Conservation (phyloP, 2,329 filamentous ascomycete species). For the Diaporthe longicolla region DNA sequence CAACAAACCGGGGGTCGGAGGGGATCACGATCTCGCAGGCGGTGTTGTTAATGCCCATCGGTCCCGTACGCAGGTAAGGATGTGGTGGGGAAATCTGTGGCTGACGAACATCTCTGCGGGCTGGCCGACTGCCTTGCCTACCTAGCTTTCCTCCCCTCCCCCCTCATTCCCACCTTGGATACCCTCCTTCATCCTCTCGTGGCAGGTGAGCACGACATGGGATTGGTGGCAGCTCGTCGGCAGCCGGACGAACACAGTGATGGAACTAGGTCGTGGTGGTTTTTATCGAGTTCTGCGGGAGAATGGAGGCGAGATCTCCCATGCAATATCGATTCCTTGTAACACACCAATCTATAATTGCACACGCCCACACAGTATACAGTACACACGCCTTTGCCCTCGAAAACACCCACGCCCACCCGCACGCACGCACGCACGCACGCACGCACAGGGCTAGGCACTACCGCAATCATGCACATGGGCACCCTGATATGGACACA, state of each 20-base stretch:
- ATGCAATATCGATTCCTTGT: constrained; percentile 13
- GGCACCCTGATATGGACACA: background rate
- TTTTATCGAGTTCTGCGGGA: constrained; percentile 3
- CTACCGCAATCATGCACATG: background rate
- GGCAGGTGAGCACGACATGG: constrained; percentile 9
- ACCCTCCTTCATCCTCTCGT: background rate
- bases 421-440: background rate
- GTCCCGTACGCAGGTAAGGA: constrained; percentile 7
- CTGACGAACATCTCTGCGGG: background rate
- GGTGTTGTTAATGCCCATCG: background rate
- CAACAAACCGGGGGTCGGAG: background rate
- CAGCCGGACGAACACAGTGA: constrained; percentile 8
- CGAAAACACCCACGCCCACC: background rate
- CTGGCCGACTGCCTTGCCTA: background rate
- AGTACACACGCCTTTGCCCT: background rate
- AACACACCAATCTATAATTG: constrained; percentile 8
- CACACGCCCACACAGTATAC: background rate
- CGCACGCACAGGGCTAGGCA: background rate
- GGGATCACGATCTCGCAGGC: constrained; percentile 22
- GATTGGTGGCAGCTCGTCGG: constrained; percentile 1
- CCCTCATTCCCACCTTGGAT: background rate
- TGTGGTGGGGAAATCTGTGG: background rate
- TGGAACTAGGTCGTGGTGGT: background rate
- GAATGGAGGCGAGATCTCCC: background rate
- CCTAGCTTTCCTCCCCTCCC: too few relatives aligned